Conservation (phyloP, 371 early-diverging fungal genomes). For the Lichtheimia ornata region DNA sequence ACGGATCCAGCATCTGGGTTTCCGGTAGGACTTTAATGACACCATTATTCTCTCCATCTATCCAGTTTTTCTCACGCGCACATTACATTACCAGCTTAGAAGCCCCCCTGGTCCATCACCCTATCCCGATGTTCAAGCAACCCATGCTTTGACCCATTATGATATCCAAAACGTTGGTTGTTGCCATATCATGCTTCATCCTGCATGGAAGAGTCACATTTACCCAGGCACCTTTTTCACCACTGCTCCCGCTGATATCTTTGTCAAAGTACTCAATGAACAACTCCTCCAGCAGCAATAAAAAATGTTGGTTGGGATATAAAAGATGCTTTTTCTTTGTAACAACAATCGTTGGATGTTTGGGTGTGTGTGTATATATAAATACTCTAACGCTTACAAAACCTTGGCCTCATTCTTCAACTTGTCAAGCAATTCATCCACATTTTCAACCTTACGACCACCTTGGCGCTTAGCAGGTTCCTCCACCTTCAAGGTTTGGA, state of each 20-base stretch:
- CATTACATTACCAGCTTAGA: constrained; percentile 33
- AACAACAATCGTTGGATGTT: not conserved
- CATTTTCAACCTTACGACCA: constrained; percentile 91
- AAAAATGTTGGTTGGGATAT: constrained; percentile 1
- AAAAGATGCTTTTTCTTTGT: constrained; percentile 5
- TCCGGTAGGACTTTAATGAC: constrained; percentile 54
- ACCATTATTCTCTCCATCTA: not conserved
- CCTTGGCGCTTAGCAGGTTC: constrained; percentile 96
- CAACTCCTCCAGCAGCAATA: not conserved
- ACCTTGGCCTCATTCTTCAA: constrained; percentile 72
- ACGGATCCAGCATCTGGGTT: constrained; percentile 94
- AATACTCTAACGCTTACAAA: constrained; percentile 29
- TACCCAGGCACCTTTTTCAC: constrained; percentile 90
- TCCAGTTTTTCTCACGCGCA: not conserved
- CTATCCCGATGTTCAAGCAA: constrained; percentile 89
- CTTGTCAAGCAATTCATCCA: constrained; percentile 92
- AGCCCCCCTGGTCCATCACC: constrained; percentile 68
- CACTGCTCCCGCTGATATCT: constrained; percentile 70
- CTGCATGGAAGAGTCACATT: constrained; percentile 82
- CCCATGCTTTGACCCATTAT: constrained; percentile 73
- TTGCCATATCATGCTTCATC: constrained; percentile 84
- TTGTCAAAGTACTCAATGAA: constrained; percentile 44
- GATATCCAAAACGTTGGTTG: constrained; percentile 77
- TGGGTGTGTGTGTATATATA: no score
- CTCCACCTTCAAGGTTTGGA: constrained; percentile 84